Percentiles rank a stretch among this genome's conserved stretches.
Conservation (phyloP, 1,284 basidiomycete species). For the Ganoderma resinaceum region DNA sequence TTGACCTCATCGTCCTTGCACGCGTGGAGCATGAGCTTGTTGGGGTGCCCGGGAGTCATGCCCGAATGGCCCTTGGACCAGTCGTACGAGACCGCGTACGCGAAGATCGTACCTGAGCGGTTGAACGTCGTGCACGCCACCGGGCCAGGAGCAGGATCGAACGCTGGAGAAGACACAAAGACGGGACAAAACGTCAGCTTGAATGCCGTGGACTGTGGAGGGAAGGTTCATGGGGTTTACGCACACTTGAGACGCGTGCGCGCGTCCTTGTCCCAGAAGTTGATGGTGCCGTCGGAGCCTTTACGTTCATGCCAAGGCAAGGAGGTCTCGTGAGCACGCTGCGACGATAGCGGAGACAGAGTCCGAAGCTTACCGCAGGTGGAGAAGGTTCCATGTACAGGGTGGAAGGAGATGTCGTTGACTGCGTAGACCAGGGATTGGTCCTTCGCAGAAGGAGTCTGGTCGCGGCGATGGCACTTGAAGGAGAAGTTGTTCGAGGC, state of each 20-base stretch:
- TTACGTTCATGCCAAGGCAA: background rate
- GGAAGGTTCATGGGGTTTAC: conserved; percentile 37
- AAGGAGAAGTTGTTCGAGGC: conserved; percentile 90
- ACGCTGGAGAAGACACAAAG: conserved; percentile 51
- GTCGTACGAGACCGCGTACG: conserved; percentile 90
- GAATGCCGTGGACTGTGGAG: background rate
- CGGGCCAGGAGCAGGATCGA: conserved; percentile 73
- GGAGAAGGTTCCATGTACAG: conserved; percentile 92
- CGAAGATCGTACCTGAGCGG: conserved; percentile 86
- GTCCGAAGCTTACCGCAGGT: conserved; percentile 76
- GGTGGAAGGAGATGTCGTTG: conserved; percentile 93
- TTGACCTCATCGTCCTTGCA: conserved; percentile 91
- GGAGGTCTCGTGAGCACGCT: background rate
- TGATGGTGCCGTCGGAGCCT: conserved; percentile 83
- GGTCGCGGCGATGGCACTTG: conserved; percentile 92
- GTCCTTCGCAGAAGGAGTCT: conserved; percentile 67
- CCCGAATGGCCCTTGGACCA: conserved; percentile 92
- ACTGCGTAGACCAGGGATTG: conserved; percentile 89
- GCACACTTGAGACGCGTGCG: conserved; percentile 89
- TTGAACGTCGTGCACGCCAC: conserved; percentile 84
- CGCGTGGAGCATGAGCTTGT: conserved; percentile 90
- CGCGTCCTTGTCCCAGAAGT: conserved; percentile 92
- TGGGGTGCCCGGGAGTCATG: conserved; percentile 81
- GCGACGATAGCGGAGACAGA: background rate
- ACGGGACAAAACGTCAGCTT: background rate